These are phyloP conservation scores for Rhodamnia argentea DNA, from an alignment of 345 rosid genomes.

Conservation along the genomic window DNA sequence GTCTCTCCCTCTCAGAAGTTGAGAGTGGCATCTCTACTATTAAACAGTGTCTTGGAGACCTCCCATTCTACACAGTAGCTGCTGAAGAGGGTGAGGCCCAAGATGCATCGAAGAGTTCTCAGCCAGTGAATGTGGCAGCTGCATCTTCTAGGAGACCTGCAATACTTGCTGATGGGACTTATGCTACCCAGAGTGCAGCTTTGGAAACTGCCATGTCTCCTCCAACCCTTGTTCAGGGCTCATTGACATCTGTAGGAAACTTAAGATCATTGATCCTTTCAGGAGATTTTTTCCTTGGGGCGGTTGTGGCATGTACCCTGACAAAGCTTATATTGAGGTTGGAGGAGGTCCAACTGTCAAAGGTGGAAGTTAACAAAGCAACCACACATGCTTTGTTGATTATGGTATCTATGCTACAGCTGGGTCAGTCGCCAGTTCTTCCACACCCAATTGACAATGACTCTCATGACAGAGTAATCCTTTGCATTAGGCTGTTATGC, in stretches of 20 bases:
- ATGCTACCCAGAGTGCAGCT: constrained; percentile 91
- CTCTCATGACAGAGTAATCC: constrained; percentile 74
- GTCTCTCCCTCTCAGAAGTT: constrained; percentile 79
- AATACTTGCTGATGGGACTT: constrained; percentile 86
- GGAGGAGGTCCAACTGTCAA: constrained; percentile 87
- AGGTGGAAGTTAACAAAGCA: constrained; percentile 66
- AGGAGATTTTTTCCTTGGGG: constrained; percentile 97
- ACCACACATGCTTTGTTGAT: constrained; percentile 61
- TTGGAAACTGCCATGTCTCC: constrained; percentile 78
- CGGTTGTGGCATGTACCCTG: constrained; percentile 91
- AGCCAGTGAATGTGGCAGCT: constrained; percentile 38
- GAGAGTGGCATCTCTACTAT: constrained; percentile 73
- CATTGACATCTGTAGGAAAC: constrained; percentile 54
- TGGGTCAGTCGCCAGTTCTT: constrained; percentile 80
- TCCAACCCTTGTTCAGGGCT: constrained; percentile 72
- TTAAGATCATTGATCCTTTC: constrained; percentile 84
- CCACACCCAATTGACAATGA: constrained; percentile 94
- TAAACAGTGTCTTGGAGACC: constrained; percentile 83
- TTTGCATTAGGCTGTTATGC: constrained; percentile 78
- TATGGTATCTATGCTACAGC: constrained; percentile 86
- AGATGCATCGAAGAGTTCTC: constrained; percentile 51
- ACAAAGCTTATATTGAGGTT: constrained; percentile 87
- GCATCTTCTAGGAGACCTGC: constrained; percentile 79
- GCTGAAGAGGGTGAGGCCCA: constrained; percentile 61
- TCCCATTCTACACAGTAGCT: constrained; percentile 55